Evolutionary conservation across 352 stramenopile genomes (phyloP), one percentile per base, ranked within the genome.

Genomic region (Pythium volutum): DNA sequence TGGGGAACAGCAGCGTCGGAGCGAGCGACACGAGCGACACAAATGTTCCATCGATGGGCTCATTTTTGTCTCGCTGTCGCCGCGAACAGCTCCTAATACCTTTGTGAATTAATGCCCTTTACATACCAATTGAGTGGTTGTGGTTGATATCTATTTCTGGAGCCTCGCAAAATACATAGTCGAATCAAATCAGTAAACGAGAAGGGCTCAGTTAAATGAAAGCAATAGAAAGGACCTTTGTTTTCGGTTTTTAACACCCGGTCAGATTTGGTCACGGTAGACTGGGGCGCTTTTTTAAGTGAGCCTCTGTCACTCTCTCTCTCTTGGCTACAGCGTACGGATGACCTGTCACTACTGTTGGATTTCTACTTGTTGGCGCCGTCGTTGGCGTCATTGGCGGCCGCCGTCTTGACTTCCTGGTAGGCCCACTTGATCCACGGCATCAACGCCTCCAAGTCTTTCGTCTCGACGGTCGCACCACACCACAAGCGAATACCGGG

Each of bases 351-450:
- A n/a, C 10, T 43, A n/a, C 36, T 51, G 22, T 33, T 25, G 9
- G 10, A 51, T 16, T 25, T 27, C 11, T 16, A 16, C 9, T 51
- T 33, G 45, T 16, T 51, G 45, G 26, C 26, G 45, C 48, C 48
- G 51, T 22, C 31, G 14, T 43, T 38, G 33, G 20, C 26, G 46
- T 71, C 74, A 47, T 80, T 50, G 42, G 62, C 50, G 11, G 39
- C 34, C 3, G 64, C 65, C 42, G 70, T 76, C 67, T 97, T 96
- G 36, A 93, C 88, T 70, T 97, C 83, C 11, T 96, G 84, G 70
- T 98, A 99, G 18, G 97, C 96, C 95, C 96, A 99, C 75, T 97
- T 96, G 71, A 99, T 90, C 97, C 97, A 99, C 12, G 97, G 97
- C 83, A 99, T 95, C 55, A 99, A 73, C 55, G 93, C 93, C 71